phyloP scores from a whole-genome alignment of 768 basidiomycete species.

The Tricholomella constricta region DNA sequence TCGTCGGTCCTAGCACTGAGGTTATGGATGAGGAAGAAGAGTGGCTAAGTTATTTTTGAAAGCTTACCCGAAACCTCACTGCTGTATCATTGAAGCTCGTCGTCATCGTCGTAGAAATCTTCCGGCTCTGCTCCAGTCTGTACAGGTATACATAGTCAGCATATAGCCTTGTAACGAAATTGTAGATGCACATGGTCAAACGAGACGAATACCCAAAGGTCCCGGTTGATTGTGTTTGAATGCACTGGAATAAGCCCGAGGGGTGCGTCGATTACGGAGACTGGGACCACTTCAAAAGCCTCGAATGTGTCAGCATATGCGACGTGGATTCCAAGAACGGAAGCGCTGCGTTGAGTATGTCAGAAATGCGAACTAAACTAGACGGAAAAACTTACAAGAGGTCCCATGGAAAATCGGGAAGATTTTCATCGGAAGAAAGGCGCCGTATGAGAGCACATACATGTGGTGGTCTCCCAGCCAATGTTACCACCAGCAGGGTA shows the following conservation, averaged over 20 bases:
- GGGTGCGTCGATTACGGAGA: slow-evolving; percentile 9
- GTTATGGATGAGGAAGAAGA: too few species aligned
- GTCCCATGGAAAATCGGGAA: slow-evolving; percentile 25
- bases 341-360: slow-evolving; percentile 11
- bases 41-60: too few species aligned
- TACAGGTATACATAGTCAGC: neutral
- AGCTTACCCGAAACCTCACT: neutral
- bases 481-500: slow-evolving; percentile 14
- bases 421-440: slow-evolving; percentile 9
- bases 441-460: slow-evolving; percentile 20
- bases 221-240: neutral
- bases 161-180: too few species aligned
- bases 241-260: slow-evolving; percentile 14
- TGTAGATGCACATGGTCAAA: slow-evolving; percentile 15
- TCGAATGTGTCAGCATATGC: slow-evolving; percentile 20
- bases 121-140: neutral
- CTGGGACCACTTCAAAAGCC: slow-evolving; percentile 16
- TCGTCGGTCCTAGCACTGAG: too few species aligned
- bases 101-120: neutral
- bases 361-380: neutral
- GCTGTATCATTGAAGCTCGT: neutral
- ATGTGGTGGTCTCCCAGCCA: slow-evolving; percentile 3
- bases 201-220: slow-evolving; percentile 17
- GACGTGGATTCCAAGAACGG: slow-evolving; percentile 20
- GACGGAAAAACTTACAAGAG: slow-evolving; percentile 14